Conservation (phyloP, 805 yeast genomes). For the Cyberlindnera veronae region DNA sequence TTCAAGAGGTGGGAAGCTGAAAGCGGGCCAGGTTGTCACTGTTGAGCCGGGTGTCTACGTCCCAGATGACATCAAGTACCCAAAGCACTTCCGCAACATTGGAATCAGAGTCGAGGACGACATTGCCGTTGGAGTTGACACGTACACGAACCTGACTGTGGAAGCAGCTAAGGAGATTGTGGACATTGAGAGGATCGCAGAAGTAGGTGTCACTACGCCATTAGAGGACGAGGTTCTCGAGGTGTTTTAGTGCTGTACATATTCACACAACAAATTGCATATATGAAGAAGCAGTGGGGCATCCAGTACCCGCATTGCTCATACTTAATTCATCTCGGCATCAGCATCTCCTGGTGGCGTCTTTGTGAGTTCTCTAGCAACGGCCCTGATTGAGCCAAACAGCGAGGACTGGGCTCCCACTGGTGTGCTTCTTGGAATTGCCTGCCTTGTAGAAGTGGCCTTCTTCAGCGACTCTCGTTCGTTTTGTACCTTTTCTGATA, state of each 20-base stretch:
- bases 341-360: constrained; percentile 1
- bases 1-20: constrained; percentile 52
- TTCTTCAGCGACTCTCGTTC: background rate
- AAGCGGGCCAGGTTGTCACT: constrained; percentile 79
- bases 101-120: constrained; percentile 97
- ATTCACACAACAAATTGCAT: background rate
- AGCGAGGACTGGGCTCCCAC: background rate
- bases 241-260: constrained; percentile 10
- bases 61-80: constrained; percentile 68
- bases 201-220: constrained; percentile 53
- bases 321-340: background rate
- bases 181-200: constrained; percentile 72
- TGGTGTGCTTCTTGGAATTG: background rate
- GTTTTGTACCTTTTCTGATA: background rate
- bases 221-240: constrained; percentile 40
- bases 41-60: constrained; percentile 95
- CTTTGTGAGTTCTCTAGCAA: background rate
- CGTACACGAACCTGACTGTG: constrained; percentile 60
- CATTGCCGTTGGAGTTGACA: constrained; percentile 68
- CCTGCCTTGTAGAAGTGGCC: no score
- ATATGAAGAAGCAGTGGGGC: background rate
- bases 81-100: constrained; percentile 76
- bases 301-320: background rate
- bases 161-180: constrained; percentile 83
- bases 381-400: background rate